A percentile compares a stretch with the other conserved stretches of the same genome.
phyloP scores from a whole-genome alignment of 306 rosid species.

The Cucurbita argyrosperma region DNA sequence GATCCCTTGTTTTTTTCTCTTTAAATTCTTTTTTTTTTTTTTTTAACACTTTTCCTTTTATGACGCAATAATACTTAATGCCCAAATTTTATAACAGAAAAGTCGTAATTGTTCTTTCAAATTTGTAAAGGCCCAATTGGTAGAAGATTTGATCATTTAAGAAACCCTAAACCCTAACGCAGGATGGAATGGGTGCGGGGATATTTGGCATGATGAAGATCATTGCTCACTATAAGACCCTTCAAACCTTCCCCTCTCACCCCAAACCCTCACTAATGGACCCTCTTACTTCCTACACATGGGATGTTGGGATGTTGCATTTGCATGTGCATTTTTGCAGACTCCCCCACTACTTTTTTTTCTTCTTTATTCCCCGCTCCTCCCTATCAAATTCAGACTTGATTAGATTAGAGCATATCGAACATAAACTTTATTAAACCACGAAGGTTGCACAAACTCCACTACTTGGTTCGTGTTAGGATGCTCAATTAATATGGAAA shows the following conservation, averaged over 20 bases:
- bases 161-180: background rate
- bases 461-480: too few species aligned
- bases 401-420: too few species aligned
- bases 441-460: too few species aligned
- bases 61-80: too few species aligned
- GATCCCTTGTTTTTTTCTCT: background rate
- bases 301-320: slow-evolving; percentile 30
- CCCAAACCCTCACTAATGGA: background rate
- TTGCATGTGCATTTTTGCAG: slow-evolving; percentile 21
- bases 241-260: background rate
- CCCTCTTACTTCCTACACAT: slow-evolving; percentile 22
- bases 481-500: too few species aligned
- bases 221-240: background rate
- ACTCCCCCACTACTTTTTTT: slow-evolving; percentile 4
- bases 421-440: too few species aligned
- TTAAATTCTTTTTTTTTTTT: background rate
- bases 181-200: background rate
- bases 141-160: too few species aligned
- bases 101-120: too few species aligned
- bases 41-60: background rate
- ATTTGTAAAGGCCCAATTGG: too few species aligned
- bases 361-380: background rate
- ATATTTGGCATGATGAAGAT: background rate
- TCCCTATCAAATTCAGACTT: too few species aligned
- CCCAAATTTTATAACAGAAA: too few species aligned